These are phyloP conservation scores for Aureobasidium leucospermi DNA, from an alignment of 2,329 filamentous ascomycete genomes.

Conservation along the genomic window DNA sequence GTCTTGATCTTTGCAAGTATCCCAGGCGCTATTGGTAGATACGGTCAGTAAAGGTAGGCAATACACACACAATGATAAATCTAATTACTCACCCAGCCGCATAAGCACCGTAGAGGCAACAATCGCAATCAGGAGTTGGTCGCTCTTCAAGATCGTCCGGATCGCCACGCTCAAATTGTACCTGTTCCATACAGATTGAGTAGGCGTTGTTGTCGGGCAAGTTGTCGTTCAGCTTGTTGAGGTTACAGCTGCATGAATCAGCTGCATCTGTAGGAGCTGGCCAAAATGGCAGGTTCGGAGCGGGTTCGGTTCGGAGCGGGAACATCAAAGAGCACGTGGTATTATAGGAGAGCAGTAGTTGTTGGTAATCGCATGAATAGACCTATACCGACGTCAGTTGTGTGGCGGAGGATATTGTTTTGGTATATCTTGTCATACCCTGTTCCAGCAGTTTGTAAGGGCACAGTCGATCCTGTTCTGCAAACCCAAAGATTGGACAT, in stretches of 20 bases:
- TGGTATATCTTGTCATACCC: neutral
- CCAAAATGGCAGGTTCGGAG: neutral
- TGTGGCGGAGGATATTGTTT: no score
- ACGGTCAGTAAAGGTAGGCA: no score
- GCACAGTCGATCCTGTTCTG: neutral
- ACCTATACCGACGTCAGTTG: neutral
- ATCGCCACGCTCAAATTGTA: neutral
- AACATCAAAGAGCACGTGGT: neutral
- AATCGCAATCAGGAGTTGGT: neutral
- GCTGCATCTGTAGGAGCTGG: neutral
- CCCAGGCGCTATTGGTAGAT: neutral
- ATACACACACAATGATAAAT: no score
- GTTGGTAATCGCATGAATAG: conserved; percentile 7
- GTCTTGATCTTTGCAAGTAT: neutral
- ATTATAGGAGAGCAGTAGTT: neutral
- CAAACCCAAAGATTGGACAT: neutral
- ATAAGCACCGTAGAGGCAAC: neutral
- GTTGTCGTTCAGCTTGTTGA: neutral
- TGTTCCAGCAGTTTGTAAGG: conserved; percentile 8
- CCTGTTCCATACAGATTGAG: neutral
- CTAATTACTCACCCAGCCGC: neutral
- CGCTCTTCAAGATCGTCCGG: neutral
- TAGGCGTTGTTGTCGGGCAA: neutral
- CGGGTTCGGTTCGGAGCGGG: neutral
- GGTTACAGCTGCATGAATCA: neutral